These are phyloP conservation scores for Stachybotrys elegans DNA, from an alignment of 2,329 filamentous ascomycete species.

Conservation along the genomic window DNA sequence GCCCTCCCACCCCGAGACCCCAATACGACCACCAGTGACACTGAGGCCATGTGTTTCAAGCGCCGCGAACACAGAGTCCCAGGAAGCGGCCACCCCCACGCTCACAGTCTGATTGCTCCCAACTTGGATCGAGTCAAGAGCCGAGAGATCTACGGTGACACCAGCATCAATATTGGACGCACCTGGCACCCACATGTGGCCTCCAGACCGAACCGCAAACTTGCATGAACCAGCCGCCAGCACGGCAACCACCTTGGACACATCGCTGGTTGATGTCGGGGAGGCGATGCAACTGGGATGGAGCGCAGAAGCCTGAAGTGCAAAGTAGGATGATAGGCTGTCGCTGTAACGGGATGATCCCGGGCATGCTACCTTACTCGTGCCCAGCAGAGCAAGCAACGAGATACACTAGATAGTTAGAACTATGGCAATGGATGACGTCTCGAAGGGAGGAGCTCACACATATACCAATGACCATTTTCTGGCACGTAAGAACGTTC, in stretches of 20 bases:
- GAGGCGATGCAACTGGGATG: not conserved
- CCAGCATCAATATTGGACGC: conserved; percentile 33
- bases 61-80: conserved; percentile 1
- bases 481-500: no score
- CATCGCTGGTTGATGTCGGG: not conserved
- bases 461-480: no score
- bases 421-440: no score
- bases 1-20: conserved; percentile 2
- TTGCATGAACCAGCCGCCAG: conserved; percentile 13
- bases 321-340: not conserved
- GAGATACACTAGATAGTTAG: not conserved
- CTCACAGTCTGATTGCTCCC: not conserved
- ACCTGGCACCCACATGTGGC: conserved; percentile 23
- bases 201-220: conserved; percentile 27
- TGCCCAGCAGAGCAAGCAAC: not conserved
- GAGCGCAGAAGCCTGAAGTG: not conserved
- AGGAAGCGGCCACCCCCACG: conserved; percentile 1
- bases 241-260: not conserved
- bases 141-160: conserved; percentile 32
- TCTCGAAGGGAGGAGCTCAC: no score
- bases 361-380: not conserved
- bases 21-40: conserved; percentile 1
- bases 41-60: conserved; percentile 1
- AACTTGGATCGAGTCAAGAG: conserved; percentile 17
- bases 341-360: not conserved